These are phyloP conservation scores for Murraya koenigii DNA, from an alignment of 345 rosid genomes.

Conservation along the genomic window DNA sequence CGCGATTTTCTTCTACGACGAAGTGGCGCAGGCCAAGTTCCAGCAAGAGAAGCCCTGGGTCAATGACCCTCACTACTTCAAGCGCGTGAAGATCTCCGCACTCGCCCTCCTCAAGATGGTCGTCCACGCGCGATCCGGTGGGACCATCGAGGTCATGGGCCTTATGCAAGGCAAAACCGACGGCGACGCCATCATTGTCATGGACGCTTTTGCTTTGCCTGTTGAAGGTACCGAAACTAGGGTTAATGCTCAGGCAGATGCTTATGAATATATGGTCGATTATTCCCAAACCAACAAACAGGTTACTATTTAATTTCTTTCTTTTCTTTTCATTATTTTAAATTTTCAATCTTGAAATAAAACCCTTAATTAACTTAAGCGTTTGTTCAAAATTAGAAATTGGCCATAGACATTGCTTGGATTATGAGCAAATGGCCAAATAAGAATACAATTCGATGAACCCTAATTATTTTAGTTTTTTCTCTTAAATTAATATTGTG, in stretches of 20 bases:
- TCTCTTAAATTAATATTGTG: neutral
- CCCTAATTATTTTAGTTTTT: neutral
- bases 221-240: conserved; percentile 98
- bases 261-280: conserved; percentile 99
- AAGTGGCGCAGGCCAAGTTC: conserved; percentile 55
- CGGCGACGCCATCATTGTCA: conserved; percentile 92
- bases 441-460: neutral
- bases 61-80: conserved; percentile 89
- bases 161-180: conserved; percentile 99
- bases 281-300: conserved; percentile 95
- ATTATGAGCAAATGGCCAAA: neutral
- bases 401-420: neutral
- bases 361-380: neutral
- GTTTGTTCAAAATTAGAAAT: neutral
- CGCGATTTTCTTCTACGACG: conserved; percentile 82
- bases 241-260: conserved; percentile 99
- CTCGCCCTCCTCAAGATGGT: conserved; percentile 99
- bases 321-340: neutral
- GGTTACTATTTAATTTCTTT: conserved; percentile 32
- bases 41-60: conserved; percentile 97
- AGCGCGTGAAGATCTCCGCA: conserved; percentile 96
- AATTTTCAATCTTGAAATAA: neutral
- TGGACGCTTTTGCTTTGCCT: conserved; percentile 99
- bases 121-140: conserved; percentile 99
- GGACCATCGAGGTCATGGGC: conserved; percentile 98